Evolutionary conservation across 192 early-diverging fungal genomes (phyloP), one percentile per base, ranked within the genome.

Genomic region (Entomortierella chlamydospora): DNA sequence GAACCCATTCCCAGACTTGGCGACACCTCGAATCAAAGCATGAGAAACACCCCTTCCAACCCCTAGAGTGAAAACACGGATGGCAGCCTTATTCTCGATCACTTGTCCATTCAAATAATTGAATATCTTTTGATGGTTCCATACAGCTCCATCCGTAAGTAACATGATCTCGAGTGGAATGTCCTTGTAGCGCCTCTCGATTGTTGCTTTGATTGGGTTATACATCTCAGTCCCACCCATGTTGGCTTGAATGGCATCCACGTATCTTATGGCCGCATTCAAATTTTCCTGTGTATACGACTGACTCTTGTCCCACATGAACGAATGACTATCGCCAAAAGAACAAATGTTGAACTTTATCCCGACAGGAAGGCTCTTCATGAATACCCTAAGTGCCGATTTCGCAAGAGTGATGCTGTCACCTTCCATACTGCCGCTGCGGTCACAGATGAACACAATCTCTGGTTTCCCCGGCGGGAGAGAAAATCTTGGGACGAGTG

Each of bases 401-500:
- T 28, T 43, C 4, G 72, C 81, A 39, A 85, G 74, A 3, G 30
- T 33, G 18, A 88, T 88, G 37, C 49, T 67, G 22, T 23, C 45
- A 12, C 86, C 85, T 2, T 25, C 5, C 87, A 88, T 88, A 11
- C 88, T 90, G 11, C 85, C 87, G 5, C 87, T 89, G 49, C 86
- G 64, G 25, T 61, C 53, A 25, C 30, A 13, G 37, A 72, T 13
- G 56, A 63, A 66, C 20, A 68, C 50, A 56, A 70, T 56, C 51
- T 62, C 69, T n/a, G 61, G 59, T 28, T 25, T 50, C 43, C 61
- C 51, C 11, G 34, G 70, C 31, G 60, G 55, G 30, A 67, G 57
- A 28, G 31, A 37, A 30, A 62, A 63, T 41, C 53, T 26, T 15
- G 60, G 61, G 30, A 65, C 72, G 6, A 60, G 55, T n/a, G 61